Evolutionary conservation across 305 asterid species (phyloP), one percentile per base, ranked within the genome.

Genomic region (Fraxinus ornus): DNA sequence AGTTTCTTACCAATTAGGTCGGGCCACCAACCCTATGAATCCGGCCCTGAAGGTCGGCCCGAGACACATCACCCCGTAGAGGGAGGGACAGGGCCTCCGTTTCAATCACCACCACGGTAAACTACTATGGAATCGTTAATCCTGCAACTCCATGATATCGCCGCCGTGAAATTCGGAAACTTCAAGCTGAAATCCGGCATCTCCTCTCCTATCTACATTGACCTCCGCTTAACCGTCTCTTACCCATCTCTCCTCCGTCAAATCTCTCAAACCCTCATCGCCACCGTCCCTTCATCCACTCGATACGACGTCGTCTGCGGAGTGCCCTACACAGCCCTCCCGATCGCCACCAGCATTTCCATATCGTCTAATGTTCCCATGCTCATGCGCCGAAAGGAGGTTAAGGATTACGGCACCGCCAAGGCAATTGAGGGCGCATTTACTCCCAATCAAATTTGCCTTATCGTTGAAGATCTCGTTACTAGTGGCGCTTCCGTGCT

Each of bases 281-380:
- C 91, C 70, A 85, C 93, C 75, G 89, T 96, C 74, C 98, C 98
- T 5, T 75, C 94, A 1, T 80, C 96, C 79, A 55, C 91, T 62
- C 86, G 39, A 0, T 97, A 93, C 83, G 98, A 97, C 84, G 90
- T 93, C 82, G 90, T 97, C 2, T 97, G 99, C 74, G 99, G 98
- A 52, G 99, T 97, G 0, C 99, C 99, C 28, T 97, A 97, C 91
- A 93, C 99, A 33, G 99, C 99, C n/a, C 92, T 97, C 32, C 99
- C 98, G 62, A 96, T 96, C 17, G 98, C 99, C 80, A 93, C 99
- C 75, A 89, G 97, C 88, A 85, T 96, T n/a, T 96, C 99, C 17
- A 81, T 88, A 52, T 37, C 90, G 0, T 82, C 91, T 8, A 80
- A 93, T 17, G 80, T 92, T 10, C 98, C 99, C 41, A 97, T 97